Percentiles rank a stretch among this genome's conserved stretches.
These are phyloP conservation scores for Xylaria flabelliformis DNA, from an alignment of 495 filamentous ascomycete genomes.

Conservation along the genomic window DNA sequence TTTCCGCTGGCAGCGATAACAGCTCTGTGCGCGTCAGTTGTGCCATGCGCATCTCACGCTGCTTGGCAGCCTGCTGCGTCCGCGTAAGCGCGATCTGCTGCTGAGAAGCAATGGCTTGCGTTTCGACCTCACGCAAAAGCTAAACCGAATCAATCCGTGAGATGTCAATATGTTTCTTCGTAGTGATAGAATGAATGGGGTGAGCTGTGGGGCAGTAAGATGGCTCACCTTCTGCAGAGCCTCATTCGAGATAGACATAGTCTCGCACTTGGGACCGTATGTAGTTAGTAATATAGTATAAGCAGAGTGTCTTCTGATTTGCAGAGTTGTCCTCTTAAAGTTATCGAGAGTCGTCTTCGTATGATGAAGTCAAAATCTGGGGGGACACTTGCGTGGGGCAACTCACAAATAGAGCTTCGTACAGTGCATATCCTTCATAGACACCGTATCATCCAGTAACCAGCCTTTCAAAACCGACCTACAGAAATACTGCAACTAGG, in stretches of 20 bases:
- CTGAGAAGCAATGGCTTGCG: constrained; percentile 82
- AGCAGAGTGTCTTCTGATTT: background rate
- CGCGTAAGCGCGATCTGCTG: constrained; percentile 91
- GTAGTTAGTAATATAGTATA: background rate
- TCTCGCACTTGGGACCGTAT: background rate
- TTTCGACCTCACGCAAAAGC: constrained; percentile 94
- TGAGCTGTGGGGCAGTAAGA: background rate
- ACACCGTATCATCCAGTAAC: background rate
- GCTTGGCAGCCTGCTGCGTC: constrained; percentile 83
- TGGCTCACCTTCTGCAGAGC: constrained; percentile 82
- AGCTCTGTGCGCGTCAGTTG: constrained; percentile 88
- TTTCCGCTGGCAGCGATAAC: constrained; percentile 74
- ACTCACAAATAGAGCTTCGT: background rate
- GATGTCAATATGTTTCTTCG: constrained; percentile 2
- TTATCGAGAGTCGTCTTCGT: background rate
- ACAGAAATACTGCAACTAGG: background rate
- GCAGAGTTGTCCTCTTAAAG: background rate
- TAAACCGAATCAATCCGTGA: constrained; percentile 41
- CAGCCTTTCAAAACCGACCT: background rate
- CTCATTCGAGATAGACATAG: constrained; percentile 96
- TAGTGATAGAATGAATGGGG: too few relatives aligned
- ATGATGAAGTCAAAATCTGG: constrained; percentile 18
- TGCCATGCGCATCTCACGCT: constrained; percentile 85
- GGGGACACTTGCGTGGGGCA: background rate
- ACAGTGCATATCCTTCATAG: background rate